These are phyloP conservation scores for Septoria petroselini DNA, from an alignment of 2,329 filamentous ascomycete species.

Conservation along the genomic window DNA sequence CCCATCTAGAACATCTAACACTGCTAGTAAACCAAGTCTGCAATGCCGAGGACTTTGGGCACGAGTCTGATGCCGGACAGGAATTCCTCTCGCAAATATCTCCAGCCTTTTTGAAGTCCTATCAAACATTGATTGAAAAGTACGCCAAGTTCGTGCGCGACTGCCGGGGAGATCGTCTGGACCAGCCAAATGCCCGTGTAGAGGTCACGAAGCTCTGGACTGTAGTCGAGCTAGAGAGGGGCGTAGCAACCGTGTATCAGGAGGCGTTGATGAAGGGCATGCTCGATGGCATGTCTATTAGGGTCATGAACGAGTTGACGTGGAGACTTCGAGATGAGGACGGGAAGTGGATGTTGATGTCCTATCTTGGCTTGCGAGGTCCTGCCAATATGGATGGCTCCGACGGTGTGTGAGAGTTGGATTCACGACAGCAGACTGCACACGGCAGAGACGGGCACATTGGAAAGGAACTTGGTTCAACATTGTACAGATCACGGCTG, in stretches of 20 bases:
- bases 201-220: slow-evolving; percentile 3
- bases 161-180: neutral
- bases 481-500: too few species aligned
- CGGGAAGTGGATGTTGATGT: slow-evolving; percentile 6
- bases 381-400: too few species aligned
- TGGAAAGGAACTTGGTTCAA: too few species aligned
- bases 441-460: too few species aligned
- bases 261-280: slow-evolving; percentile 1
- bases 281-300: neutral
- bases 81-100: neutral
- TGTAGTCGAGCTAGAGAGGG: slow-evolving; percentile 4
- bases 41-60: neutral
- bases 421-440: too few species aligned
- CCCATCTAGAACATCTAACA: neutral
- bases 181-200: neutral
- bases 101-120: neutral
- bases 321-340: slow-evolving; percentile 8
- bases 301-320: slow-evolving; percentile 6
- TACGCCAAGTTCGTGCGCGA: neutral
- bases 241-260: neutral
- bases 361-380: slow-evolving; percentile 2
- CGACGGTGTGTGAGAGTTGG: too few species aligned
- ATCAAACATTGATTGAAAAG: neutral
- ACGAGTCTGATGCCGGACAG: neutral
- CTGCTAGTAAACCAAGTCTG: neutral